Percentiles rank a stretch among this genome's conserved stretches.
phyloP scores from a whole-genome alignment of 805 yeast genomes.

The Hanseniaspora lachancei region DNA sequence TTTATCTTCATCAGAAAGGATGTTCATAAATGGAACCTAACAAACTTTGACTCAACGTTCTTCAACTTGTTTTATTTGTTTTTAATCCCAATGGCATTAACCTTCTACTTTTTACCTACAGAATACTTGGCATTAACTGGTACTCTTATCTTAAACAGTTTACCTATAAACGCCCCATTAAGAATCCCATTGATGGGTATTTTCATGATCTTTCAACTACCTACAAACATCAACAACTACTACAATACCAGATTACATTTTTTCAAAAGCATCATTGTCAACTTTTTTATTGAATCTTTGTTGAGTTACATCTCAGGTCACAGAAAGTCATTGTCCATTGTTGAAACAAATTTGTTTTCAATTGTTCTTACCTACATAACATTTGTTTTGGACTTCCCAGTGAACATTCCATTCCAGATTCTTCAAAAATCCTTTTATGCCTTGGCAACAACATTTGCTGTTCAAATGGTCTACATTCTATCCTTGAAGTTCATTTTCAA shows the following conservation, averaged over 20 bases:
- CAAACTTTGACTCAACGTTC: constrained; percentile 9
- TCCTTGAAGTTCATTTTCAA: constrained; percentile 16
- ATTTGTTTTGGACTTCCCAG: constrained; percentile 20
- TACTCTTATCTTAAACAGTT: constrained; percentile 10
- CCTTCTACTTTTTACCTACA: constrained; percentile 1
- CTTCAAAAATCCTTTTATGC: constrained; percentile 26
- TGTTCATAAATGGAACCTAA: not conserved
- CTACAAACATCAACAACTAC: constrained; percentile 11
- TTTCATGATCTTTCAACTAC: constrained; percentile 18
- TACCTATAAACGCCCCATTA: constrained; percentile 15
- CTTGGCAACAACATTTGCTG: constrained; percentile 17
- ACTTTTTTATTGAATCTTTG: constrained; percentile 20
- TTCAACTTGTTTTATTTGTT: constrained; percentile 9
- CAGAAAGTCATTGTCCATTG: constrained; percentile 28
- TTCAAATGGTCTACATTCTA: constrained; percentile 19
- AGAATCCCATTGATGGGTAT: constrained; percentile 21
- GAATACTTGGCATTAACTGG: constrained; percentile 10
- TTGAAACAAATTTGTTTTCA: constrained; percentile 31
- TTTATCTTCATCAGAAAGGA: constrained; percentile 5
- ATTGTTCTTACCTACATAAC: constrained; percentile 27
- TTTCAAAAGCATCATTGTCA: constrained; percentile 20
- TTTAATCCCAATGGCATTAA: constrained; percentile 9
- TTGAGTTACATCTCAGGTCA: constrained; percentile 23
- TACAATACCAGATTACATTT: constrained; percentile 14
- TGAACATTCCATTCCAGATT: constrained; percentile 21